phyloP scores from a whole-genome alignment of 169 alveolate species.

The Plasmodium vivax region DNA sequence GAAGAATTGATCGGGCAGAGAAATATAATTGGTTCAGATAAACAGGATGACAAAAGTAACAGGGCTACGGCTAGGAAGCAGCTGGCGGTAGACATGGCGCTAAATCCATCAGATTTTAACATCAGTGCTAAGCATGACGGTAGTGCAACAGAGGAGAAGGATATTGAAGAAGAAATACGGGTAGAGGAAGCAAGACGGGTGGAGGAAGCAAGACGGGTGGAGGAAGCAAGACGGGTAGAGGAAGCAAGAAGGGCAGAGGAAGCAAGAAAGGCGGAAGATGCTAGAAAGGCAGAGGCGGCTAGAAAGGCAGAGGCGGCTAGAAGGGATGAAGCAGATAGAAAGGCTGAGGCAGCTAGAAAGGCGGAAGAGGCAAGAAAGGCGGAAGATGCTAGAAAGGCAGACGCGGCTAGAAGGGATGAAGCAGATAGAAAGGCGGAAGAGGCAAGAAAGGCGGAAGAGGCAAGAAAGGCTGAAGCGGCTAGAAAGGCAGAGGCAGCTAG shows the following conservation, averaged over 20 bases:
- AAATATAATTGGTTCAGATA: background rate
- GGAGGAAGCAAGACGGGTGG: background rate
- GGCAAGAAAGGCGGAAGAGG: background rate
- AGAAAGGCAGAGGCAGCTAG: slow-evolving; percentile 7
- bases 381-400: background rate
- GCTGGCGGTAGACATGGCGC: background rate
- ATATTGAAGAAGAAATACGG: background rate
- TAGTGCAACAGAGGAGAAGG: background rate
- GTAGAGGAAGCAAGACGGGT: background rate
- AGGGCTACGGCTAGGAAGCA: background rate
- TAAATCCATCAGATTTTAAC: background rate
- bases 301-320: slow-evolving; percentile 8
- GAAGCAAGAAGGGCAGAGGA: slow-evolving; percentile 1
- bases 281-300: slow-evolving; percentile 1
- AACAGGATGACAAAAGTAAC: background rate
- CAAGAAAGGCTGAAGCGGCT: background rate
- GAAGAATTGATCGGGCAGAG: slow-evolving; percentile 3
- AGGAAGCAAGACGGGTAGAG: background rate
- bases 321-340: background rate
- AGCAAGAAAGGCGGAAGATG: slow-evolving; percentile 1
- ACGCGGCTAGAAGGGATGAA: background rate
- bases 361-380: background rate
- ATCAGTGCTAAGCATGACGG: background rate
- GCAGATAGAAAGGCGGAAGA: slow-evolving; percentile 9
- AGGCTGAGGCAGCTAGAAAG: background rate